phyloP scores from a whole-genome alignment of 805 yeast genomes.

The Clavispora vitiphila region DNA sequence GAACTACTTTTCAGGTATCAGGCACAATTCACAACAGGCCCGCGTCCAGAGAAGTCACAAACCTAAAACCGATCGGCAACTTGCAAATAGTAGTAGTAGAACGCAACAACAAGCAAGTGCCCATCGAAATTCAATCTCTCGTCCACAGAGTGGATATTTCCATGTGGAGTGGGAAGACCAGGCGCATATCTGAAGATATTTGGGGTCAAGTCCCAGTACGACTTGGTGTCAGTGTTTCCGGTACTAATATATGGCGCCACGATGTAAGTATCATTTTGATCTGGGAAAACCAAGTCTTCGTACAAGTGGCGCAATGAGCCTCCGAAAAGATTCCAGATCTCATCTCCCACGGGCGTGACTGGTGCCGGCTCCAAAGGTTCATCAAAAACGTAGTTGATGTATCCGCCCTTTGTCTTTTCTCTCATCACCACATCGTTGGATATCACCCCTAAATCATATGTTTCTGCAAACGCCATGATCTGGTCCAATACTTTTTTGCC shows the following conservation, averaged over 20 bases:
- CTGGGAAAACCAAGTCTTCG: conserved; percentile 46
- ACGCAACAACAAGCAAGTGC: conserved; percentile 31
- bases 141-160: conserved; percentile 31
- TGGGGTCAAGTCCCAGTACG: conserved; percentile 51
- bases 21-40: too few relatives aligned
- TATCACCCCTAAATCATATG: conserved; percentile 33
- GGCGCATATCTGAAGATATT: conserved; percentile 48
- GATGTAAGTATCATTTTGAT: conserved; percentile 6
- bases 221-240: conserved; percentile 58
- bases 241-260: conserved; percentile 46
- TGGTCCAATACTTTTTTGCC: conserved; percentile 28
- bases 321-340: conserved; percentile 47
- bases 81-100: conserved; percentile 44
- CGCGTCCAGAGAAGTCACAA: too few relatives aligned
- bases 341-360: conserved; percentile 36
- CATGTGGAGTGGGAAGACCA: conserved; percentile 20
- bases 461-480: conserved; percentile 27
- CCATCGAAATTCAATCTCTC: conserved; percentile 24
- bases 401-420: conserved; percentile 23
- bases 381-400: conserved; percentile 19
- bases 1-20: too few relatives aligned
- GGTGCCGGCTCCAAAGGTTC: conserved; percentile 42
- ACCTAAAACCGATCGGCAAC: conserved; percentile 28
- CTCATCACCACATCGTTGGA: conserved; percentile 21
- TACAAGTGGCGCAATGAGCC: conserved; percentile 61